phyloP scores from a whole-genome alignment of 352 stramenopile species.

The Elongisporangium undulatum region DNA sequence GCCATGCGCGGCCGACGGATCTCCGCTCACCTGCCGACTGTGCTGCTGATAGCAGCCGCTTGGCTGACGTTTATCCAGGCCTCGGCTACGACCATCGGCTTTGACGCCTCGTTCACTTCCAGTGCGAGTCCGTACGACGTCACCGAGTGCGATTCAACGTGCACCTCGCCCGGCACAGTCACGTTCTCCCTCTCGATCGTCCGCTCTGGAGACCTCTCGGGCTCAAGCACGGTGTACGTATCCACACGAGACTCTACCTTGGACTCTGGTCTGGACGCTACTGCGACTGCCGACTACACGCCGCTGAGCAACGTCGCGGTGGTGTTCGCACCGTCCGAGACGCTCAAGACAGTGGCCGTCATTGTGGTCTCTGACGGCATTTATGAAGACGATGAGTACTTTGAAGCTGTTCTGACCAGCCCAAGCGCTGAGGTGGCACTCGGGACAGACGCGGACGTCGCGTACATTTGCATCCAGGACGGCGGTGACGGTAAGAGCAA shows the following conservation, averaged over 20 bases:
- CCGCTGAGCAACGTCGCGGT: constrained; percentile 16
- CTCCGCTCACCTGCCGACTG: background rate
- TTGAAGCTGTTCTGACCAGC: constrained; percentile 28
- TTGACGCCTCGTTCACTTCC: constrained; percentile 25
- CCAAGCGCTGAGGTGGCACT: constrained; percentile 19
- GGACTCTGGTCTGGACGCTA: constrained; percentile 8
- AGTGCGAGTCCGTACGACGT: constrained; percentile 17
- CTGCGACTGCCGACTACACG: constrained; percentile 25
- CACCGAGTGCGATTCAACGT: constrained; percentile 28
- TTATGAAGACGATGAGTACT: constrained; percentile 41
- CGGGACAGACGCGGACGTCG: constrained; percentile 5
- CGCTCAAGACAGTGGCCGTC: constrained; percentile 19
- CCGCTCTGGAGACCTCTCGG: constrained; percentile 18
- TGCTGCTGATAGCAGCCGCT: constrained; percentile 4
- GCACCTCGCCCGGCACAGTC: constrained; percentile 25
- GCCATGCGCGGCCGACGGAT: background rate
- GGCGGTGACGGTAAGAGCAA: constrained; percentile 30
- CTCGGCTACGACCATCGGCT: constrained; percentile 5
- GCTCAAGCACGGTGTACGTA: constrained; percentile 27
- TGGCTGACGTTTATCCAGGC: constrained; percentile 9
- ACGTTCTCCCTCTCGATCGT: constrained; percentile 27
- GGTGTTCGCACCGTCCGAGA: constrained; percentile 23
- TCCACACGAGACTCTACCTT: constrained; percentile 21
- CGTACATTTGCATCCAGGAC: constrained; percentile 34
- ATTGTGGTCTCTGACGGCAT: constrained; percentile 39